These are phyloP conservation scores for Cucumis hystrix DNA, from an alignment of 306 rosid genomes.

Conservation along the genomic window DNA sequence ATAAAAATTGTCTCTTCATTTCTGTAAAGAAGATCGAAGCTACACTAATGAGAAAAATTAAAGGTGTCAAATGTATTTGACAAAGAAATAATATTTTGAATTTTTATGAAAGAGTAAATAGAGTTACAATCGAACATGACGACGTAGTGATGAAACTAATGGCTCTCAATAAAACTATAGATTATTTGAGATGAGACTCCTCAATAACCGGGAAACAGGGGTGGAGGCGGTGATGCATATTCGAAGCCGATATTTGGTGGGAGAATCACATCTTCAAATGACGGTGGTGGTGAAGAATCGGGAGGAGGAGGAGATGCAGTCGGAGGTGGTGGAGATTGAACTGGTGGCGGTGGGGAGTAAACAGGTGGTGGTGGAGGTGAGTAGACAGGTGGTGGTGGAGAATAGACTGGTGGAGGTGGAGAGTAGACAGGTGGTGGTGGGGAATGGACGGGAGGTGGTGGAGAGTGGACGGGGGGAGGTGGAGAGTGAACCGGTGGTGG, in stretches of 20 bases:
- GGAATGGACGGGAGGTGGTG: no score
- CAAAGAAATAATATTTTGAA: neutral
- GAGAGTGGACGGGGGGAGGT: no score
- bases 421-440: no score
- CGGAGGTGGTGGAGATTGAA: no score
- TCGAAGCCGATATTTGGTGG: neutral
- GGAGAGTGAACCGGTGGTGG: no score
- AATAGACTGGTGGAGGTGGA: neutral
- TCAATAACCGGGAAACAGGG: neutral
- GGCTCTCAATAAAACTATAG: neutral
- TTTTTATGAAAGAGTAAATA: no score
- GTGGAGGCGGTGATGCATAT: neutral
- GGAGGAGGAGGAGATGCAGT: neutral
- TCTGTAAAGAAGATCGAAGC: no score
- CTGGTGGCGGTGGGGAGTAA: neutral
- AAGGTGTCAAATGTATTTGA: neutral
- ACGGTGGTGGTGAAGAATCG: neutral
- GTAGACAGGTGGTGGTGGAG: neutral
- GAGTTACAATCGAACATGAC: no score
- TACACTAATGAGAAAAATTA: neutral
- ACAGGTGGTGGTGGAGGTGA: neutral
- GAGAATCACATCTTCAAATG: neutral
- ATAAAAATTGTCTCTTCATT: no score
- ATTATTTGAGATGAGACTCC: neutral
- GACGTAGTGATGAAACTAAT: neutral